phyloP scores from a whole-genome alignment of 1,139 yeast species.

The Geotrichum reessii region DNA sequence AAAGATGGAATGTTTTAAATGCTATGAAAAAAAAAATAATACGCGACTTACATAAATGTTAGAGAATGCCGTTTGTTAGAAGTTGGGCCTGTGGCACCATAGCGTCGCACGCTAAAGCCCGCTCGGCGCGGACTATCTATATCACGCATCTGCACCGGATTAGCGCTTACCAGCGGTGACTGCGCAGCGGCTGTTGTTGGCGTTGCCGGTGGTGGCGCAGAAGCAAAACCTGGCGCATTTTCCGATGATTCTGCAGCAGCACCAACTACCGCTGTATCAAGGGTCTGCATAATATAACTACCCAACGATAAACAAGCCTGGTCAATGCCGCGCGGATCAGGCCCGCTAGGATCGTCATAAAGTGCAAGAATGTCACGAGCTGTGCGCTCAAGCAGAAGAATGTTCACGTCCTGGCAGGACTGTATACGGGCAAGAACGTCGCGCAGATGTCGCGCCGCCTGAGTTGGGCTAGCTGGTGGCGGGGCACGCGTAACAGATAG shows the following conservation, averaged over 20 bases:
- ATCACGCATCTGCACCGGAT: not conserved
- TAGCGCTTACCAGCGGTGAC: not conserved
- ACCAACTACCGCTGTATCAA: not conserved
- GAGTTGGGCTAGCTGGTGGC: not conserved
- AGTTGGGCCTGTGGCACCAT: not conserved
- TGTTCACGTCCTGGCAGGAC: not conserved
- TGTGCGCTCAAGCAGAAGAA: slow-evolving; percentile 9
- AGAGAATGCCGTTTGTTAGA: slow-evolving; percentile 11
- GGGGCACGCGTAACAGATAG: not conserved
- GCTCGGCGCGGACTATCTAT: not conserved
- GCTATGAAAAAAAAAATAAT: not conserved
- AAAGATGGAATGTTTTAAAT: too few relatives aligned
- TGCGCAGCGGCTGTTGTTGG: not conserved
- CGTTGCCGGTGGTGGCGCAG: too few relatives aligned
- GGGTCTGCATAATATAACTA: slow-evolving; percentile 12
- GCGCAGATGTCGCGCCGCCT: slow-evolving; percentile 9
- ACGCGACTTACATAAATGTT: slow-evolving; percentile 6
- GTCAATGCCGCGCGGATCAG: slow-evolving; percentile 6
- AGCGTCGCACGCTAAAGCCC: not conserved
- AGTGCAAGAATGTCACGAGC: slow-evolving; percentile 10
- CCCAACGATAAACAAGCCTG: slow-evolving; percentile 9
- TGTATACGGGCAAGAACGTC: slow-evolving; percentile 8
- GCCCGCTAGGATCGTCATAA: not conserved
- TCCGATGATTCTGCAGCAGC: too few relatives aligned
- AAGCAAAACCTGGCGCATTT: too few relatives aligned